Evolutionary conservation across 2,329 filamentous ascomycete genomes (phyloP).

Genomic region (Elsinoe australis): DNA sequence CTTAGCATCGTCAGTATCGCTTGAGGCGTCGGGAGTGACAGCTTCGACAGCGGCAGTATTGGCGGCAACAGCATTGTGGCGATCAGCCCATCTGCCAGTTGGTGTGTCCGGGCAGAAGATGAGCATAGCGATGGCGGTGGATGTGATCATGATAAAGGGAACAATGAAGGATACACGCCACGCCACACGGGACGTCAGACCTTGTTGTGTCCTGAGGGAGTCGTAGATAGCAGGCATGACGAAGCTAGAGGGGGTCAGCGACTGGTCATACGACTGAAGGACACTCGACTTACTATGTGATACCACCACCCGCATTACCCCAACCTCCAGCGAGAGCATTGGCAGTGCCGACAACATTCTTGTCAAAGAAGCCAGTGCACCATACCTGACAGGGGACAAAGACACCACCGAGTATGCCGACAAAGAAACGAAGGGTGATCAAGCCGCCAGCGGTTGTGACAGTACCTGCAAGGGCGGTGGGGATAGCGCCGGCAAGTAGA

Average conservation of each 20-base stretch:
- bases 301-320: conserved; percentile 76
- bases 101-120: conserved; percentile 70
- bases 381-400: conserved; percentile 82
- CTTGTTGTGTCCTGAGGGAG: conserved; percentile 52
- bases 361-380: conserved; percentile 60
- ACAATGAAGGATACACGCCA: conserved; percentile 78
- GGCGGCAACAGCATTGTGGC: conserved; percentile 46
- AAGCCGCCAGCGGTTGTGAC: conserved; percentile 58
- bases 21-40: conserved; percentile 39
- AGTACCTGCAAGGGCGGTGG: conserved; percentile 68
- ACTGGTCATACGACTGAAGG: not conserved
- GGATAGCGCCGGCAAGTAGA: conserved; percentile 64
- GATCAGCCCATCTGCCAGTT: conserved; percentile 67
- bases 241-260: conserved; percentile 17
- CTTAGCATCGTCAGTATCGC: conserved; percentile 20
- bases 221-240: conserved; percentile 63
- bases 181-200: conserved; percentile 56
- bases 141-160: conserved; percentile 66
- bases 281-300: conserved; percentile 78
- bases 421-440: conserved; percentile 63
- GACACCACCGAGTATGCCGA: conserved; percentile 63
- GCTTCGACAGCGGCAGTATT: conserved; percentile 42
- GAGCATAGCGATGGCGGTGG: conserved; percentile 57
- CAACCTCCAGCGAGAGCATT: conserved; percentile 74
- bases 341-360: conserved; percentile 75